Percentiles rank a stretch among this genome's conserved stretches.
These are phyloP conservation scores for Coniochaeta hoffmannii DNA, from an alignment of 2,329 filamentous ascomycete species.

Conservation along the genomic window DNA sequence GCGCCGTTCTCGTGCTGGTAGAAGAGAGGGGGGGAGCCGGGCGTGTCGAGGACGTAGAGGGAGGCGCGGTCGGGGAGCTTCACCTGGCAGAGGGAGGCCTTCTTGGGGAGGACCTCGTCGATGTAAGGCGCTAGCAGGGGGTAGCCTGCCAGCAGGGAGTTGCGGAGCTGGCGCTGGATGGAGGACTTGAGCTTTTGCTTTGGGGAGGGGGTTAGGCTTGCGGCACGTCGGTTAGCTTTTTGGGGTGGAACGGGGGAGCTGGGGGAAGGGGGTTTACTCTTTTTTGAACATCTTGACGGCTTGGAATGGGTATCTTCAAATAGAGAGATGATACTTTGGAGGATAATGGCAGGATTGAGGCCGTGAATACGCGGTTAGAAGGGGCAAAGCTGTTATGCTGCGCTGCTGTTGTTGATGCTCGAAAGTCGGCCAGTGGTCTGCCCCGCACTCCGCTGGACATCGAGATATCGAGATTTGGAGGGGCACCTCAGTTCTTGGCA, in stretches of 20 bases:
- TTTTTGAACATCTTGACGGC: constrained; percentile 77
- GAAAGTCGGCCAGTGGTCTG: neutral
- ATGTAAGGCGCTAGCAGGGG: constrained; percentile 81
- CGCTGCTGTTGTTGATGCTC: constrained; percentile 1
- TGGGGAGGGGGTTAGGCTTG: constrained; percentile 65
- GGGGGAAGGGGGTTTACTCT: constrained; percentile 50
- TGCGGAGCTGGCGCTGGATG: constrained; percentile 78
- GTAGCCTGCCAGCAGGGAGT: constrained; percentile 76
- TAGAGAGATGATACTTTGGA: neutral
- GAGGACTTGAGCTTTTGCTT: constrained; percentile 98
- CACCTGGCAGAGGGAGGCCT: constrained; percentile 79
- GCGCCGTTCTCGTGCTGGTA: constrained; percentile 72
- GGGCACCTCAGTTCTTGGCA: constrained; percentile 7
- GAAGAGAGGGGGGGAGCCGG: constrained; percentile 62
- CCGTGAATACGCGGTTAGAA: neutral
- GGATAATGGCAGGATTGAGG: neutral
- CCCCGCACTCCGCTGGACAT: neutral
- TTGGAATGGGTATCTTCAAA: neutral
- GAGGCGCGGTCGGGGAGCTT: constrained; percentile 89
- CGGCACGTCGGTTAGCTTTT: constrained; percentile 12
- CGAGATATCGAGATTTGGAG: constrained; percentile 9
- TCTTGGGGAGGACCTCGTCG: constrained; percentile 93
- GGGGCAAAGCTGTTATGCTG: neutral
- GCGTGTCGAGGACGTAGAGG: constrained; percentile 71
- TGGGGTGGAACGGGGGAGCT: neutral